Evolutionary conservation across 2,329 filamentous ascomycete genomes (phyloP).

Genomic region (Penicillium nordicum): DNA sequence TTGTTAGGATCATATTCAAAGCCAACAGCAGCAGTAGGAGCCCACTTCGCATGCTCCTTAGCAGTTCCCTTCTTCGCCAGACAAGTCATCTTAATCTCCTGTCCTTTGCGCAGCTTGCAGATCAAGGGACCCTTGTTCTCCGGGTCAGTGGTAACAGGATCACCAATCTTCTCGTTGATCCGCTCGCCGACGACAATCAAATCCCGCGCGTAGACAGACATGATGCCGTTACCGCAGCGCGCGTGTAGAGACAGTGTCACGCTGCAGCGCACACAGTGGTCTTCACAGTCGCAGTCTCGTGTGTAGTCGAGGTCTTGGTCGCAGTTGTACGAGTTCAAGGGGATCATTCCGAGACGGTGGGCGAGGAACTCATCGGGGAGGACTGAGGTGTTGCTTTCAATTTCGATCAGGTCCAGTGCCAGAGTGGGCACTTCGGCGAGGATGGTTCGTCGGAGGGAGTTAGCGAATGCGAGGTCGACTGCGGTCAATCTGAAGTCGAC

Average conservation of each 20-base stretch:
- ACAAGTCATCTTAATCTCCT: slow-evolving; percentile 86
- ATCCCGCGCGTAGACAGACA: slow-evolving; percentile 92
- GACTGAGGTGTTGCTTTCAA: slow-evolving; percentile 91
- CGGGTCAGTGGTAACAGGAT: slow-evolving; percentile 77
- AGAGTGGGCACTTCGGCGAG: slow-evolving; percentile 92
- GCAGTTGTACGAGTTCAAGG: slow-evolving; percentile 78
- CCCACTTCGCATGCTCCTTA: slow-evolving; percentile 99
- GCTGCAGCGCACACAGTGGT: slow-evolving; percentile 88
- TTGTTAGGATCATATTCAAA: slow-evolving; percentile 99
- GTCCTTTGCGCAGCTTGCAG: slow-evolving; percentile 82
- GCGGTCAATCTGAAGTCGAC: slow-evolving; percentile 91
- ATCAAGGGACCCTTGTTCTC: slow-evolving; percentile 80
- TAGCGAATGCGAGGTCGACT: slow-evolving; percentile 87
- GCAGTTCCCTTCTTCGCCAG: slow-evolving; percentile 98
- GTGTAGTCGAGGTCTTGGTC: slow-evolving; percentile 77
- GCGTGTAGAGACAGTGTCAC: slow-evolving; percentile 82
- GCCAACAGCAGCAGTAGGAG: slow-evolving; percentile 82
- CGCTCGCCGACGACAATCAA: slow-evolving; percentile 68
- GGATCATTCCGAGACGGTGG: slow-evolving; percentile 86
- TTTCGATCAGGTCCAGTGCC: slow-evolving; percentile 90
- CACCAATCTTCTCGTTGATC: slow-evolving; percentile 71
- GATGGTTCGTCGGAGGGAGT: slow-evolving; percentile 85
- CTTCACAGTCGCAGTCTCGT: slow-evolving; percentile 94
- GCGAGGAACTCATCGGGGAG: slow-evolving; percentile 94
- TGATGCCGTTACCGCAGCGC: slow-evolving; percentile 78